These are phyloP conservation scores for Colletotrichum salicis DNA, from an alignment of 2,329 filamentous ascomycete genomes.

Conservation along the genomic window DNA sequence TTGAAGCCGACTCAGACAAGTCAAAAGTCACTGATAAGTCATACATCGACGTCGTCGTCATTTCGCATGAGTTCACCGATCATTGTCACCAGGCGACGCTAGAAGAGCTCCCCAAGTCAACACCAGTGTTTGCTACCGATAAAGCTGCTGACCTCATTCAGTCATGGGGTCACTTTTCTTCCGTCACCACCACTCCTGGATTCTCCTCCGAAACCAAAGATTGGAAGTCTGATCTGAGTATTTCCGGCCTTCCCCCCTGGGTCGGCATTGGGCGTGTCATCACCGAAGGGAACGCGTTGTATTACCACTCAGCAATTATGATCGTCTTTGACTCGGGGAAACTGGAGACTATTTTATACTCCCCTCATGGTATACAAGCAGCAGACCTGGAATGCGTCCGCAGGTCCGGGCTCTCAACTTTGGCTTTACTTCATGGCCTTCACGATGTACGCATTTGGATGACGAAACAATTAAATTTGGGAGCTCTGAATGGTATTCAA, in stretches of 20 bases:
- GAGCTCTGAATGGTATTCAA: slow-evolving; percentile 69
- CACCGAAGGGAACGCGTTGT: slow-evolving; percentile 63
- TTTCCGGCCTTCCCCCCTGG: slow-evolving; percentile 63
- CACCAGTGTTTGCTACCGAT: slow-evolving; percentile 69
- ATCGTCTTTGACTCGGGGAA: slow-evolving; percentile 59
- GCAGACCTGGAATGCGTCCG: slow-evolving; percentile 55
- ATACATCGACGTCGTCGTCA: slow-evolving; percentile 67
- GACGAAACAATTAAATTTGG: slow-evolving; percentile 70
- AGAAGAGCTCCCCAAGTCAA: slow-evolving; percentile 60
- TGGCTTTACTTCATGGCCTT: slow-evolving; percentile 72
- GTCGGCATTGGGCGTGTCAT: slow-evolving; percentile 69
- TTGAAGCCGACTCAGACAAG: slow-evolving; percentile 50
- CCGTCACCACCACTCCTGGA: slow-evolving; percentile 60
- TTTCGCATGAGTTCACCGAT: slow-evolving; percentile 76
- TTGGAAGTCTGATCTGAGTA: slow-evolving; percentile 40
- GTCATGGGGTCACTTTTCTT: slow-evolving; percentile 69
- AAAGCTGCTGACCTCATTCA: slow-evolving; percentile 67
- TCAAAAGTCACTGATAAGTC: slow-evolving; percentile 39
- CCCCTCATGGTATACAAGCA: slow-evolving; percentile 31
- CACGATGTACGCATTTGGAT: slow-evolving; percentile 66
- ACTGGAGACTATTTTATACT: slow-evolving; percentile 36
- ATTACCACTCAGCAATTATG: slow-evolving; percentile 71
- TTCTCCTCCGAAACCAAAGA: slow-evolving; percentile 48
- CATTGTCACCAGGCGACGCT: slow-evolving; percentile 73
- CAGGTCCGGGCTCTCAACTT: slow-evolving; percentile 57